phyloP scores from a whole-genome alignment of 2,329 filamentous ascomycete genomes.

The Sporothrix euskadiensis region DNA sequence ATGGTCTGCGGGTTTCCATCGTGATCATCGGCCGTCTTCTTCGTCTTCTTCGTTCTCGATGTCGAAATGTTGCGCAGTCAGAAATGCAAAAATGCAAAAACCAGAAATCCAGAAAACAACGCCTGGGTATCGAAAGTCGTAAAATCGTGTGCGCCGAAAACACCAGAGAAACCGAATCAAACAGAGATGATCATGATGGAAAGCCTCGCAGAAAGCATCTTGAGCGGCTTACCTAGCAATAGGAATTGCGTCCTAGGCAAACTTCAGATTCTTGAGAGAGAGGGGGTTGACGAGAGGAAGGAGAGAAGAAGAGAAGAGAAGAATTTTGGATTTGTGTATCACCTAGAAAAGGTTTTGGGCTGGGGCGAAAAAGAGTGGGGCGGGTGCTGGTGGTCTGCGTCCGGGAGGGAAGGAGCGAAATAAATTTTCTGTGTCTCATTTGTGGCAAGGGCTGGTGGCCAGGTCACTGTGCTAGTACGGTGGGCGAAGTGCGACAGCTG shows the following conservation, averaged over 20 bases:
- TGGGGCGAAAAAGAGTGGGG: constrained; percentile 1
- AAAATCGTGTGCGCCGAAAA: constrained; percentile 36
- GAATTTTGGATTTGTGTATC: constrained; percentile 11
- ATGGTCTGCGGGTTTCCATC: constrained; percentile 1
- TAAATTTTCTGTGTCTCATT: constrained; percentile 14
- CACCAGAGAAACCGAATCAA: constrained; percentile 27
- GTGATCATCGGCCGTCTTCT: constrained; percentile 19
- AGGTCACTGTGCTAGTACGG: constrained; percentile 14
- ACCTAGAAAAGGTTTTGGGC: constrained; percentile 7
- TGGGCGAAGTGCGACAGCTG: not conserved
- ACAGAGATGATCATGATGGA: constrained; percentile 25
- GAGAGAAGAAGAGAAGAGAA: constrained; percentile 2
- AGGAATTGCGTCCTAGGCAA: constrained; percentile 37
- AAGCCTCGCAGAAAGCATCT: constrained; percentile 29
- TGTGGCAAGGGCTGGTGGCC: constrained; percentile 9
- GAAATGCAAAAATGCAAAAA: not conserved
- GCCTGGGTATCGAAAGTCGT: not conserved
- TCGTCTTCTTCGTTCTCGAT: constrained; percentile 15
- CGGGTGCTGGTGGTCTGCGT: not conserved
- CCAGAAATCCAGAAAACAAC: not conserved
- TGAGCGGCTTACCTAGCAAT: constrained; percentile 36
- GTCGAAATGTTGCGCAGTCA: not conserved
- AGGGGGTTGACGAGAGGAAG: constrained; percentile 27
- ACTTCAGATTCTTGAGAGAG: constrained; percentile 32
- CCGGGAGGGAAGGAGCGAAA: not conserved